Conservation (phyloP, 83 land plant genomes). For the Picea mariana region DNA sequence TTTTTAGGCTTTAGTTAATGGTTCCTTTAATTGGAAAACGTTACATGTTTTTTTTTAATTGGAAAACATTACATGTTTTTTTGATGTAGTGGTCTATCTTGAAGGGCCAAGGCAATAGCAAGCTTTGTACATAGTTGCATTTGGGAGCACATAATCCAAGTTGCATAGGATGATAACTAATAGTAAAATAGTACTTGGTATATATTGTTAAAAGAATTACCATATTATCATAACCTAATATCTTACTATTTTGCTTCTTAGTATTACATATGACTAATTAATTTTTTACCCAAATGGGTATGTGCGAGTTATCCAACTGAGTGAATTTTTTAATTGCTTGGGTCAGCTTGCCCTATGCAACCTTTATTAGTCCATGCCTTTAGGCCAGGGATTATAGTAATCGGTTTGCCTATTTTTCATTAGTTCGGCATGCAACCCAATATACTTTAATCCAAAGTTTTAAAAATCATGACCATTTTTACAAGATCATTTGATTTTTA, state of each 20-base stretch:
- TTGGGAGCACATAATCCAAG: background rate
- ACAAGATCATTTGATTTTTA: too few relatives aligned
- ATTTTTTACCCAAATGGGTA: too few relatives aligned
- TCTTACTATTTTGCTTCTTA: background rate
- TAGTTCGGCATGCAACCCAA: too few relatives aligned
- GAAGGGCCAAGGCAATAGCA: constrained; percentile 3
- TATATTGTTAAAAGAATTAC: background rate
- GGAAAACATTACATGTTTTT: background rate
- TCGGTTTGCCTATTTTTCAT: too few relatives aligned
- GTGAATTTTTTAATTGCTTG: background rate
- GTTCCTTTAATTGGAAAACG: background rate
- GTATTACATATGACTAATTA: background rate
- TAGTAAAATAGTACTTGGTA: background rate
- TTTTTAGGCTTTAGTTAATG: background rate
- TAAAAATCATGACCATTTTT: too few relatives aligned
- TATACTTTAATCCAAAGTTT: too few relatives aligned
- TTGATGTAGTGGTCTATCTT: background rate
- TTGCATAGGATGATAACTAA: background rate
- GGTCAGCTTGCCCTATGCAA: background rate
- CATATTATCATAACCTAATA: background rate
- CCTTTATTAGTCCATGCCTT: too few relatives aligned
- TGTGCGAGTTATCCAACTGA: background rate
- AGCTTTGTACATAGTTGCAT: constrained; percentile 6
- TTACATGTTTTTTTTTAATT: background rate
- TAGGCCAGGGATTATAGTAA: too few relatives aligned